These are phyloP conservation scores for Halteria grandinella DNA, from an alignment of 73 alveolate species.

Conservation along the genomic window DNA sequence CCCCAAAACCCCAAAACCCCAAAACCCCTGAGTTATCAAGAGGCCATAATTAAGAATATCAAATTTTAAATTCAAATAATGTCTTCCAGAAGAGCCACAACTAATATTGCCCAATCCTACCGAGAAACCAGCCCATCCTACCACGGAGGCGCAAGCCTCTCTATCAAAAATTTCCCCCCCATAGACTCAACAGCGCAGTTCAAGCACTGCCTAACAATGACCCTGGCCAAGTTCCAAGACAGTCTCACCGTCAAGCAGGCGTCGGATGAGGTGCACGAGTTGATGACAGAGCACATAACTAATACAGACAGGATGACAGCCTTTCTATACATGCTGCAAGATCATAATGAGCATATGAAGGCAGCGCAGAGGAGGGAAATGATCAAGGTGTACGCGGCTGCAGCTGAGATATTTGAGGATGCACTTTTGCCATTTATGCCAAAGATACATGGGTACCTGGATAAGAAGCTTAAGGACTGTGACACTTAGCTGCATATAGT, in stretches of 20 bases:
- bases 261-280: constrained; percentile 48
- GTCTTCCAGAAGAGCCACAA: not conserved
- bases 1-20: constrained; percentile 18
- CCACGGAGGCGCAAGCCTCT: too few relatives aligned
- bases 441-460: constrained; percentile 50
- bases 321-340: constrained; percentile 52
- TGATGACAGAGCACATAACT: constrained; percentile 71
- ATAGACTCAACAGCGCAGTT: constrained; percentile 48
- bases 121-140: too few relatives aligned
- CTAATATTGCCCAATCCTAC: too few relatives aligned
- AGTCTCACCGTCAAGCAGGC: constrained; percentile 50
- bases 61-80: too few relatives aligned
- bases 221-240: constrained; percentile 54
- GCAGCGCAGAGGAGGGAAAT: constrained; percentile 66
- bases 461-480: constrained; percentile 68
- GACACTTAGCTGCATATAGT: constrained; percentile 51
- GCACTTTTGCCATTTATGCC: constrained; percentile 68
- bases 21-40: constrained; percentile 18
- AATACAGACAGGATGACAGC: constrained; percentile 74
- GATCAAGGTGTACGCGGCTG: constrained; percentile 64
- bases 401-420: constrained; percentile 76
- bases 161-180: constrained; percentile 14
- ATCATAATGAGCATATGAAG: constrained; percentile 71
- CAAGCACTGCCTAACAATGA: constrained; percentile 26
- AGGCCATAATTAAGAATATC: too few relatives aligned